These are phyloP conservation scores for Stephania japonica DNA, from an alignment of 164 flowering plant species.

Conservation along the genomic window DNA sequence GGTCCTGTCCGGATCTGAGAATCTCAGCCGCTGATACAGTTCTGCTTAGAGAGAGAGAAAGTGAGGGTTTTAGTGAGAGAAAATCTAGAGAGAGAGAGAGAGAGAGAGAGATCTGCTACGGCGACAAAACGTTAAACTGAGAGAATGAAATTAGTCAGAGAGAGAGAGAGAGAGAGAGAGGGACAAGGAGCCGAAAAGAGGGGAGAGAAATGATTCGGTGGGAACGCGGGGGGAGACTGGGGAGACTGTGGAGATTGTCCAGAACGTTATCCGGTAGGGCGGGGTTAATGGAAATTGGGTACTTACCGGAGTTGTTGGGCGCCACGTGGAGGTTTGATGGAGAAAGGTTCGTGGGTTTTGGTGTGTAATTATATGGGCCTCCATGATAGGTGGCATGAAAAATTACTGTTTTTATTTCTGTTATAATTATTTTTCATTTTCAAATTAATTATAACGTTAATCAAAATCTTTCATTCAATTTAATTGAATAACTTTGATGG, in stretches of 20 bases:
- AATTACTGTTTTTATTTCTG: background rate
- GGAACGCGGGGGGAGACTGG: background rate
- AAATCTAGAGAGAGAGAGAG: background rate
- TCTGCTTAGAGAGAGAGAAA: too few species aligned
- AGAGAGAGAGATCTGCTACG: constrained; percentile 6
- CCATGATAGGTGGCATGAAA: background rate
- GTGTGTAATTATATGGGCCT: background rate
- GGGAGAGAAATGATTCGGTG: background rate
- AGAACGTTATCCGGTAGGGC: background rate
- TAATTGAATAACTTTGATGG: background rate
- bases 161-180: background rate
- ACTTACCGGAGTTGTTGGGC: background rate
- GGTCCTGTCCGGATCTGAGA: constrained; percentile 8
- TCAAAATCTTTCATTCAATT: background rate
- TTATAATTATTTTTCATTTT: background rate
- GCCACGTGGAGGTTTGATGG: background rate
- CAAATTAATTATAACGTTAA: background rate
- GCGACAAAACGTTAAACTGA: constrained; percentile 18
- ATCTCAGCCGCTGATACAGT: background rate
- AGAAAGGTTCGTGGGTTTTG: background rate
- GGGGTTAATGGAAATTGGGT: background rate
- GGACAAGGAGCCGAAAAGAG: background rate
- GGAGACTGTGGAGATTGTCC: background rate
- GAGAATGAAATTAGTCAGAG: constrained; percentile 14
- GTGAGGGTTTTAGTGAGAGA: too few species aligned